Base-by-base conservation (phyloP, 345 rosid genomes). In the Aquilaria sinensis region DNA sequence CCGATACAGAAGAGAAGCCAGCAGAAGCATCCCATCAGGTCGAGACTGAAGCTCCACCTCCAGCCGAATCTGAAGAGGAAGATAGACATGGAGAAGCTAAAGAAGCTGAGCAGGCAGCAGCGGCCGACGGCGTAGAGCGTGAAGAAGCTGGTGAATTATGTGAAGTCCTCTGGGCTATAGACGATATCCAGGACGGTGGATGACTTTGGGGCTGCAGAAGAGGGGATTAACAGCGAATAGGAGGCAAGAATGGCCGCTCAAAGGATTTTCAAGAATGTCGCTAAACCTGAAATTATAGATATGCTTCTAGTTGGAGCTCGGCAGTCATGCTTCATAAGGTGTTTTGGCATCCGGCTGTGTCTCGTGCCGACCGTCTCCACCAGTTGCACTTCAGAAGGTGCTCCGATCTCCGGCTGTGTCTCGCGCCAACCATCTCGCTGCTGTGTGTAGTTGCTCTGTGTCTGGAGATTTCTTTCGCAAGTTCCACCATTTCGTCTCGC, bases 51-150 rank as follows among this genome's bases (percentile, higher is more conserved):
- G 80, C 63, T 31, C 47, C 71, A 47, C 57, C 61, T 1, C n/a
- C 51, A 6, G 33, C 47, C 54, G 73, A 72, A 57, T 23, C 62
- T 37, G 72, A 68, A 69, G 72, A 73, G 50, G 70, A 58, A 58
- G 78, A 78, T 15, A 66, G 59, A 12, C n/a, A 31, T 16, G 57
- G 65, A 63, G 33, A 64, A 52, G 34, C 72, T 60, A n/a, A 66
- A 61, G n/a, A 73, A 58, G 68, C 57, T 54, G 84, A 78, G 72
- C 80, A 74, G 47, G 68, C 78, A 49, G 43, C 83, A 0, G 56
- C 69, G 9, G 81, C 76, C 8, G 96, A 87, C 1, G 96, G 83
- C 43, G 96, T 81, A 84, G 89, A 81, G 65, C 53, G 73, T 84
- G 64, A 84, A 70, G 65, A 74, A 79, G 72, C 69, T 84, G 47